Percentiles rank a stretch among this genome's conserved stretches.
These are phyloP conservation scores for Stentor coeruleus DNA, from an alignment of 73 alveolate genomes.

Conservation along the genomic window DNA sequence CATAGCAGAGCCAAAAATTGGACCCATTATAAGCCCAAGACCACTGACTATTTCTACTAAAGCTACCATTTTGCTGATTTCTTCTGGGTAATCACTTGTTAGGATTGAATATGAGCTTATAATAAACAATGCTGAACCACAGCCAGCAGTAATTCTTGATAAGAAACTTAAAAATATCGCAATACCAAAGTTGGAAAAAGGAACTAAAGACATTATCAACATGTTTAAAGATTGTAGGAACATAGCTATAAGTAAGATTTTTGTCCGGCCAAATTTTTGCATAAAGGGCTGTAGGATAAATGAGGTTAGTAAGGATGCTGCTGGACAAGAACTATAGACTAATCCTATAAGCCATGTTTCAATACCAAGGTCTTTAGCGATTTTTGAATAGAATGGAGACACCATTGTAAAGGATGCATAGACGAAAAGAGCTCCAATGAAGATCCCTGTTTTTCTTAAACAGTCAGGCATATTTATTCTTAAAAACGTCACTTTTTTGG, in stretches of 20 bases:
- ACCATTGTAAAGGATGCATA: background rate
- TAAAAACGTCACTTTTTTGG: too few relatives aligned
- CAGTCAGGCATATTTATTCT: background rate
- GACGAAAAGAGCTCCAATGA: background rate
- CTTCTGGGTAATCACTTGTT: background rate
- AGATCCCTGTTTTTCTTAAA: background rate
- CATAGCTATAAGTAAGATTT: background rate
- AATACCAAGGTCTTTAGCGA: conserved; percentile 3
- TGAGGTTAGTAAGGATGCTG: background rate
- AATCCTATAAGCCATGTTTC: background rate
- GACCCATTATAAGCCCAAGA: background rate
- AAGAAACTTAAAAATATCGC: background rate
- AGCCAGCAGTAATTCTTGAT: background rate
- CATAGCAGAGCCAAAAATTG: background rate
- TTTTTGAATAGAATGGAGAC: background rate
- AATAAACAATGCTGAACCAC: background rate
- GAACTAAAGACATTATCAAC: background rate
- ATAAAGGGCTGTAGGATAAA: background rate
- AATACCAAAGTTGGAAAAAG: too few relatives aligned
- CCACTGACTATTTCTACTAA: background rate
- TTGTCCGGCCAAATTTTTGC: background rate
- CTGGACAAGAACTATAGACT: background rate
- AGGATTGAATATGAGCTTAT: background rate
- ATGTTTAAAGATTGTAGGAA: background rate
- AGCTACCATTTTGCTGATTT: background rate